Evolutionary conservation across 345 rosid species (phyloP), one percentile per base, ranked within the genome.

Genomic region (Durio zibethinus): DNA sequence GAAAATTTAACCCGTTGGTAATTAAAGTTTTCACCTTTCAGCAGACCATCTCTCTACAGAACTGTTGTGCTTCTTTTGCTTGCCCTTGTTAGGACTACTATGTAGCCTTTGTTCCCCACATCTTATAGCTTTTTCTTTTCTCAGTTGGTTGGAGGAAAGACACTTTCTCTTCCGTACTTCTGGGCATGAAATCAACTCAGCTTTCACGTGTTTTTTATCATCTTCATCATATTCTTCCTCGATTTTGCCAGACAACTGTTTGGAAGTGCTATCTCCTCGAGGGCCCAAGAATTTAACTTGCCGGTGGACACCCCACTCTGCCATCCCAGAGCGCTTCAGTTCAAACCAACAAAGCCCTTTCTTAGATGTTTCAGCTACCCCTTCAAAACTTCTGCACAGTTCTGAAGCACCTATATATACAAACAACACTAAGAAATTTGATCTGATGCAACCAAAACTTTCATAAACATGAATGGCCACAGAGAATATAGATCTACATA

Each of bases 31-130:
- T 36, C 77, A 93, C 98, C 98, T 90, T 68, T 90, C 94, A 15
- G 54, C 69, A 43, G 93, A 86, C 98, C 98, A 92, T 82, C 97
- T 86, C 45, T 83, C 82, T 0, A 72, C 43, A 33, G 77, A 5
- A 36, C 54, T 48, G 0, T 78, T 78, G 14, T 20, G 77, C 79
- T 80, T 92, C 42, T 16, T 77, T 59, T 56, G 76, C 85, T 77
- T 82, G 57, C 54, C 2, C 68, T 72, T 84, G 70, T 18, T 29
- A 54, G 71, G 36, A 36, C 40, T 33, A 61, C 54, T 67, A 75
- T 27, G 76, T 77, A 33, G 35, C 56, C 43, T 82, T 59, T 59
- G 53, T 20, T 67, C 82, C 0, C 68, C 72, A 64, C 47, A 29
- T 59, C 84, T 81, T 59, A 75, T 33, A 65, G 79, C 71, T 69